A percentile compares a stretch with the other conserved stretches of the same genome.
phyloP scores from a whole-genome alignment of 2,329 filamentous ascomycete species.

The Emmonsiellopsis sp. region DNA sequence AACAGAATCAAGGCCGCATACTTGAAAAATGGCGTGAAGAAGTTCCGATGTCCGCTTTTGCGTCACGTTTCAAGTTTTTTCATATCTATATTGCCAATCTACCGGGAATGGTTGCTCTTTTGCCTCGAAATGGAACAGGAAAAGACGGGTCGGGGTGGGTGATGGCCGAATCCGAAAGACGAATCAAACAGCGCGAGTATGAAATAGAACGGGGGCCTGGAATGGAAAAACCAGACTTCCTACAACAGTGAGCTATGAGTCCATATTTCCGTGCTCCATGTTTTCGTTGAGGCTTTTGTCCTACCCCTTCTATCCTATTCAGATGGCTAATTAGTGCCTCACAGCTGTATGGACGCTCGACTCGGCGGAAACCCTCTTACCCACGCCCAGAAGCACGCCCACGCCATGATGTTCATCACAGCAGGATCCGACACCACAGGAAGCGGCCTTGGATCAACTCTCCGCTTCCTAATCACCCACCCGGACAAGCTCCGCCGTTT shows the following conservation, averaged over 20 bases:
- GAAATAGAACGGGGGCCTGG: not conserved
- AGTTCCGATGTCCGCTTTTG: constrained; percentile 29
- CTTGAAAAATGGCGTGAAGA: constrained; percentile 29
- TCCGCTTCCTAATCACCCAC: constrained; percentile 20
- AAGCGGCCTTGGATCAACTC: constrained; percentile 23
- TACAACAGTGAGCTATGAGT: constrained; percentile 22
- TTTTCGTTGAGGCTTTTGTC: not conserved
- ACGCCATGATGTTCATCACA: constrained; percentile 30
- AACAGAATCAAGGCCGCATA: constrained; percentile 29
- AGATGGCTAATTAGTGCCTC: not conserved
- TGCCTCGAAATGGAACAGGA: constrained; percentile 23
- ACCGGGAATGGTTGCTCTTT: constrained; percentile 4
- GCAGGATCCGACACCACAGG: constrained; percentile 28
- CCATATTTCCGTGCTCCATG: not conserved
- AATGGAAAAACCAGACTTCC: constrained; percentile 21
- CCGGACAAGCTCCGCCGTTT: constrained; percentile 7
- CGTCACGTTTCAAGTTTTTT: constrained; percentile 26
- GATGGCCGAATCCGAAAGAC: constrained; percentile 27
- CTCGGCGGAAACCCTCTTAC: constrained; percentile 21
- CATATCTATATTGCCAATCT: constrained; percentile 23
- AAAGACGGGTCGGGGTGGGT: constrained; percentile 29
- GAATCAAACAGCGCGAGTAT: constrained; percentile 21
- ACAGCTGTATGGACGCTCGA: constrained; percentile 25
- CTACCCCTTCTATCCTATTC: not conserved
- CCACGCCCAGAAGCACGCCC: constrained; percentile 24